Evolutionary conservation across 2,329 filamentous ascomycete species (phyloP).

Genomic region (Ampelomyces quisqualis): DNA sequence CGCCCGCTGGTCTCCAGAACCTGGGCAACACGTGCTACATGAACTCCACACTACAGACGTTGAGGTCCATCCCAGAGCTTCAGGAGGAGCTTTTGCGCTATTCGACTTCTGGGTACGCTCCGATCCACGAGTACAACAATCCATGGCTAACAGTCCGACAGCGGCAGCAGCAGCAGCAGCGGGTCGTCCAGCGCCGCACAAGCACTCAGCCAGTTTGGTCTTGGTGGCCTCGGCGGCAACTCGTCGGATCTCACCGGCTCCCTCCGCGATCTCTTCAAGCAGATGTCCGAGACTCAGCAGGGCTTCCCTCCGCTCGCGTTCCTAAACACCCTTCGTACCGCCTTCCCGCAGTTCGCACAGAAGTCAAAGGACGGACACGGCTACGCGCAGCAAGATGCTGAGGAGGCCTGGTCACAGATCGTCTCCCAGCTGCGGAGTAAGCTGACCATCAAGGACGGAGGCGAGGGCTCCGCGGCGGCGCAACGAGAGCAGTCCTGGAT

Average conservation of each 20-base stretch:
- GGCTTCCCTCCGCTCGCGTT: constrained; percentile 84
- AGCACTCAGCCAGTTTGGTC: constrained; percentile 53
- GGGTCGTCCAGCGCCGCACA: constrained; percentile 36
- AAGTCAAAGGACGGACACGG: constrained; percentile 77
- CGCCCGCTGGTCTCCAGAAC: constrained; percentile 84
- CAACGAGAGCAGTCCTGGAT: constrained; percentile 75
- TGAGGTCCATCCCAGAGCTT: constrained; percentile 86
- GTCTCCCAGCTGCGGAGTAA: constrained; percentile 78
- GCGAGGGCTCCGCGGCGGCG: constrained; percentile 37
- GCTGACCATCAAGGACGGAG: constrained; percentile 63
- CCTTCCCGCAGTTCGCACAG: constrained; percentile 92
- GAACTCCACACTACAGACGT: constrained; percentile 92
- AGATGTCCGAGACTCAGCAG: constrained; percentile 85
- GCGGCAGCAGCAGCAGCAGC: constrained; percentile 28
- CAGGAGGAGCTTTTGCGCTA: constrained; percentile 74
- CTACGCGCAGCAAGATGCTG: constrained; percentile 97
- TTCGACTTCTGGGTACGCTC: constrained; percentile 40
- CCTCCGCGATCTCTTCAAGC: constrained; percentile 79
- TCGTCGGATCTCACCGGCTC: constrained; percentile 73
- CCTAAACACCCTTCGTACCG: constrained; percentile 72
- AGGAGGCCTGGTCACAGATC: constrained; percentile 98
- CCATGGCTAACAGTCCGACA: constrained; percentile 14
- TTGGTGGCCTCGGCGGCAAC: constrained; percentile 55
- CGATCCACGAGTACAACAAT: not conserved
- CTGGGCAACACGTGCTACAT: constrained; percentile 98